phyloP scores from a whole-genome alignment of 192 early-diverging fungal species.

The Martensiomyces pterosporus region DNA sequence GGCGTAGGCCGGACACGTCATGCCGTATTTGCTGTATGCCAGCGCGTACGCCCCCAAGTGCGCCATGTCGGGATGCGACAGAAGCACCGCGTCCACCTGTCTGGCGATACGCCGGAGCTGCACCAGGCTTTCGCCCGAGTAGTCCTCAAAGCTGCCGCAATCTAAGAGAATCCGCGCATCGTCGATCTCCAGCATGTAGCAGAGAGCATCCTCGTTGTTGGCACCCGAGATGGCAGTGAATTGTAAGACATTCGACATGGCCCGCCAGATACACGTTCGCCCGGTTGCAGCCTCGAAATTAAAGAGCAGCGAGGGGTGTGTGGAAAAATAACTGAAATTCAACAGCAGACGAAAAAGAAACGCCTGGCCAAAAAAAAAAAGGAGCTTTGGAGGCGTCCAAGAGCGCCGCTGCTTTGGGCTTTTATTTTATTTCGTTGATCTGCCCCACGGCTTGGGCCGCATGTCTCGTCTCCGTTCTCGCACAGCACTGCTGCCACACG shows the following conservation, averaged over 20 bases:
- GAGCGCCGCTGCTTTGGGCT: no score
- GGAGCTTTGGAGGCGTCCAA: no score
- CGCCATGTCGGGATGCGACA: constrained; percentile 84
- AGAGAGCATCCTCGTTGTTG: constrained; percentile 77
- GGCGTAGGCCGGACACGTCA: constrained; percentile 83
- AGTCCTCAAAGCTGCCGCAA: constrained; percentile 85
- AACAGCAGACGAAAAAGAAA: no score
- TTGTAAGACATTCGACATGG: constrained; percentile 57
- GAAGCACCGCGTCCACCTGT: constrained; percentile 82
- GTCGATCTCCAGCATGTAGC: constrained; percentile 90
- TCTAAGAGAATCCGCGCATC: constrained; percentile 91
- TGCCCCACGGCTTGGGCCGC: no score
- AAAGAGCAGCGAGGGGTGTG: no score
- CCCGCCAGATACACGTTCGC: no score
- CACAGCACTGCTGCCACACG: no score
- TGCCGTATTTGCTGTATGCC: constrained; percentile 68
- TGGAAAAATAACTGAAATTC: no score
- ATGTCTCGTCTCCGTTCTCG: no score
- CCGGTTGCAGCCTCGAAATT: no score
- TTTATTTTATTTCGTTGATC: no score
- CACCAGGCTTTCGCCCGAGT: constrained; percentile 65
- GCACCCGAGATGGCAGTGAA: constrained; percentile 87
- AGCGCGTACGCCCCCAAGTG: constrained; percentile 87
- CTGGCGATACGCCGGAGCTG: constrained; percentile 75
- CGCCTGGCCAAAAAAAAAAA: no score